Conservation (phyloP, 768 basidiomycete genomes). For the Solioccasus polychromus region DNA sequence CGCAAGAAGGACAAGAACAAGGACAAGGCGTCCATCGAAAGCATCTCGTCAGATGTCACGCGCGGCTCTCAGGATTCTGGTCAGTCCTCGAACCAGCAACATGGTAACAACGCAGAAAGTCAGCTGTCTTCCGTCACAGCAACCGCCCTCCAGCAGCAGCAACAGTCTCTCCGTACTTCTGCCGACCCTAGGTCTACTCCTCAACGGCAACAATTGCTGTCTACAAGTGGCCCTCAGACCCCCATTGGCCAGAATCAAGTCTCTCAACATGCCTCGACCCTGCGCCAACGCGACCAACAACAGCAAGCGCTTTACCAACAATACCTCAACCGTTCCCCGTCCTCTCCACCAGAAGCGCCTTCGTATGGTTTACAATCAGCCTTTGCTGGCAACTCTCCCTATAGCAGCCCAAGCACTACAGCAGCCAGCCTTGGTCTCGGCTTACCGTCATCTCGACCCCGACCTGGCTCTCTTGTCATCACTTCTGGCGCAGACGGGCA, state of each 20-base stretch:
- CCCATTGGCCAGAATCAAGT: constrained; percentile 39
- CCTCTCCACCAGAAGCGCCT: constrained; percentile 71
- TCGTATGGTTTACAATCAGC: constrained; percentile 76
- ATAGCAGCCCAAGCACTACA: constrained; percentile 37
- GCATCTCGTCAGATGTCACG: constrained; percentile 47
- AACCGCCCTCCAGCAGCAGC: constrained; percentile 58
- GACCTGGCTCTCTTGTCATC: constrained; percentile 77
- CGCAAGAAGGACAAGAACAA: constrained; percentile 76
- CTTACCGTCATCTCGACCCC: constrained; percentile 52
- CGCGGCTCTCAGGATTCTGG: constrained; percentile 64
- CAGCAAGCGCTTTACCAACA: constrained; percentile 86
- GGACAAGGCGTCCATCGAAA: constrained; percentile 52
- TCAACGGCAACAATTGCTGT: constrained; percentile 21
- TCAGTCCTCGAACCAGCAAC: constrained; percentile 45
- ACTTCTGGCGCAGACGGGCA: constrained; percentile 60
- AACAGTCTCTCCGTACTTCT: constrained; percentile 31
- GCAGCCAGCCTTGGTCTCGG: constrained; percentile 46
- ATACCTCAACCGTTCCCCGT: constrained; percentile 84
- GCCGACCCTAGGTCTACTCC: constrained; percentile 19
- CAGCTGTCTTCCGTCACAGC: constrained; percentile 52
- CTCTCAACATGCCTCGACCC: constrained; percentile 58
- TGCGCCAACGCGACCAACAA: constrained; percentile 86
- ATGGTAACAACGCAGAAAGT: constrained; percentile 22
- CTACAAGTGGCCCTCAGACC: constrained; percentile 28
- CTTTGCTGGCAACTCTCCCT: constrained; percentile 48